Evolutionary conservation across 805 yeast genomes (phyloP).

Genomic region (Teunomyces cretensis): DNA sequence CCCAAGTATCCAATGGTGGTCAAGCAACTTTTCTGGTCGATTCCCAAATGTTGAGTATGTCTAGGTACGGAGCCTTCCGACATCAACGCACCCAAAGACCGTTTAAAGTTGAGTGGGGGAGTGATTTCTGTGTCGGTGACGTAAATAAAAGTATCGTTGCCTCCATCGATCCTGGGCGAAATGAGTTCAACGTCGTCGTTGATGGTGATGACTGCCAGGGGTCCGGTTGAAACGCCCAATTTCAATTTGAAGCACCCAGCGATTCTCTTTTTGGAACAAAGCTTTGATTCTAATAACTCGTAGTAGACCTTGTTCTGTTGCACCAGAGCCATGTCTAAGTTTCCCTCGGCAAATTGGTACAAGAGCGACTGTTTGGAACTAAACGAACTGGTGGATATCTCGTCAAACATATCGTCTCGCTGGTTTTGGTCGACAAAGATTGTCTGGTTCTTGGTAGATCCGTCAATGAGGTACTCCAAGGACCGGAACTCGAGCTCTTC

Average conservation of each 20-base stretch:
- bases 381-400: constrained; percentile 20
- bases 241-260: constrained; percentile 52
- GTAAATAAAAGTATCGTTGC: constrained; percentile 62
- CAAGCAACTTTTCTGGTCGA: constrained; percentile 53
- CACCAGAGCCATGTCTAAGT: constrained; percentile 29
- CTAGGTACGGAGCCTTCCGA: constrained; percentile 30
- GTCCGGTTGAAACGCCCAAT: constrained; percentile 22
- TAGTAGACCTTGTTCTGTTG: constrained; percentile 10
- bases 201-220: constrained; percentile 24
- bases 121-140: constrained; percentile 58
- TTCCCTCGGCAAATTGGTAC: constrained; percentile 63
- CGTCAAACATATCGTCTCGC: constrained; percentile 29
- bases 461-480: constrained; percentile 56
- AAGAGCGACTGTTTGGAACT: constrained; percentile 39
- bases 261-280: constrained; percentile 60
- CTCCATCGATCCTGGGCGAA: constrained; percentile 48
- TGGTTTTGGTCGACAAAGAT: constrained; percentile 52
- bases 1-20: constrained; percentile 60
- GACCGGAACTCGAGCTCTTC: constrained; percentile 66
- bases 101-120: constrained; percentile 62
- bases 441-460: constrained; percentile 52
- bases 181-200: constrained; percentile 58
- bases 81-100: constrained; percentile 54
- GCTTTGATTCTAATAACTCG: constrained; percentile 48
- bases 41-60: constrained; percentile 26